A percentile compares a stretch with the other conserved stretches of the same genome.
phyloP scores from a whole-genome alignment of 805 yeast genomes.

The Blastobotrys americana region DNA sequence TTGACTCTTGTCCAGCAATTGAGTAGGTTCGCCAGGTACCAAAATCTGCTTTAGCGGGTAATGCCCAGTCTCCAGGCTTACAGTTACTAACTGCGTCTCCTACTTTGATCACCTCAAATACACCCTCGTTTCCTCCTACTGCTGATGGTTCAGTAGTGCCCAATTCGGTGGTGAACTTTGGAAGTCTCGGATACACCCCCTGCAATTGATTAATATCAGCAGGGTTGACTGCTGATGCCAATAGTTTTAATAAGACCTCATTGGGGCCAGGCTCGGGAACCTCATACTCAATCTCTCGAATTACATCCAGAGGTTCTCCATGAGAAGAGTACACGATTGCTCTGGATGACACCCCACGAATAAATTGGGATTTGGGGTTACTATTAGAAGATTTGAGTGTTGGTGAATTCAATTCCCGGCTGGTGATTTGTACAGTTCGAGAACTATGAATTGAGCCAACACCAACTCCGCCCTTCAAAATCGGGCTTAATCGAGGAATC shows the following conservation, averaged over 20 bases:
- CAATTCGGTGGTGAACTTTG: conserved; percentile 44
- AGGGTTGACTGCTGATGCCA: conserved; percentile 86
- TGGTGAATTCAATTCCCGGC: no score
- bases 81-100: conserved; percentile 43
- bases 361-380: no score
- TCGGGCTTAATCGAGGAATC: no score
- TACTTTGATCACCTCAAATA: conserved; percentile 71
- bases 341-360: conserved; percentile 43
- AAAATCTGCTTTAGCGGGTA: conserved; percentile 67
- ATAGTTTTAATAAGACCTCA: conserved; percentile 53
- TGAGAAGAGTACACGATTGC: conserved; percentile 62
- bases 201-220: conserved; percentile 80
- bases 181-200: conserved; percentile 80
- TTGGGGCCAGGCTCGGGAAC: conserved; percentile 27
- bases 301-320: conserved; percentile 44
- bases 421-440: no score
- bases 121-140: conserved; percentile 91
- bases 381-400: no score
- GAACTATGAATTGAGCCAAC: no score
- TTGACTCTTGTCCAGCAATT: conserved; percentile 42
- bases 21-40: conserved; percentile 95
- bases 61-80: conserved; percentile 75
- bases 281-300: conserved; percentile 32
- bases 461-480: no score
- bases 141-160: conserved; percentile 62